These are phyloP conservation scores for Zangia roseola DNA, from an alignment of 768 basidiomycete species.

Conservation along the genomic window DNA sequence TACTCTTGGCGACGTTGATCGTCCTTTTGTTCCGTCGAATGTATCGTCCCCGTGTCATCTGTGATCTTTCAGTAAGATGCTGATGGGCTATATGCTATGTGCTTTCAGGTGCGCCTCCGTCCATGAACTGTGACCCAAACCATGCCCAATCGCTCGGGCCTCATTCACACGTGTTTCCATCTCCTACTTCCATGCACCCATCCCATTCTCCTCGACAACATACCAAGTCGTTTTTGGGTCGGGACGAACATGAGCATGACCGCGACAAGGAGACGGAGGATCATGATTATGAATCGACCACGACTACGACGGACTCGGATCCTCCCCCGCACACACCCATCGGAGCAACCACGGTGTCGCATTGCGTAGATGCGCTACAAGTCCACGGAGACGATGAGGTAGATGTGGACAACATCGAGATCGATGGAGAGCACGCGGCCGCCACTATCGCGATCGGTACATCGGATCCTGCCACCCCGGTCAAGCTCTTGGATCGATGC, in stretches of 20 bases:
- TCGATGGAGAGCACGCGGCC: background rate
- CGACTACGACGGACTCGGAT: slow-evolving; percentile 28
- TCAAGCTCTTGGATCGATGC: slow-evolving; percentile 14
- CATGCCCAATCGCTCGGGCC: slow-evolving; percentile 1
- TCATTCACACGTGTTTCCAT: slow-evolving; percentile 4
- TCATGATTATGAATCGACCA: slow-evolving; percentile 27
- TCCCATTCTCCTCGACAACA: slow-evolving; percentile 1
- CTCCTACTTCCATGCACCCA: background rate
- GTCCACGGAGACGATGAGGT: slow-evolving; percentile 17
- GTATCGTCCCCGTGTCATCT: background rate
- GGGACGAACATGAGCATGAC: slow-evolving; percentile 9
- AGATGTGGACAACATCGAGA: slow-evolving; percentile 5
- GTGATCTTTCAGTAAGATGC: slow-evolving; percentile 2
- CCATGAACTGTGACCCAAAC: slow-evolving; percentile 10
- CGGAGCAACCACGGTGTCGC: slow-evolving; percentile 6
- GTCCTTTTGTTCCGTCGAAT: background rate
- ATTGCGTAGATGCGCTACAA: slow-evolving; percentile 4
- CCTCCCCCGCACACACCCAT: slow-evolving; percentile 27
- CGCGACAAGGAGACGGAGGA: slow-evolving; percentile 24
- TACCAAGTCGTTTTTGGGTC: slow-evolving; percentile 2
- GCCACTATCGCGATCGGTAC: slow-evolving; percentile 1
- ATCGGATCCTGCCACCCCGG: slow-evolving; percentile 16
- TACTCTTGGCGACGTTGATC: background rate
- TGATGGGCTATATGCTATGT: slow-evolving; percentile 8
- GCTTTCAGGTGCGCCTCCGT: slow-evolving; percentile 15